Percentiles rank a stretch among this genome's conserved stretches.
These are phyloP conservation scores for Hevea brasiliensis DNA, from an alignment of 345 rosid genomes.

Conservation along the genomic window DNA sequence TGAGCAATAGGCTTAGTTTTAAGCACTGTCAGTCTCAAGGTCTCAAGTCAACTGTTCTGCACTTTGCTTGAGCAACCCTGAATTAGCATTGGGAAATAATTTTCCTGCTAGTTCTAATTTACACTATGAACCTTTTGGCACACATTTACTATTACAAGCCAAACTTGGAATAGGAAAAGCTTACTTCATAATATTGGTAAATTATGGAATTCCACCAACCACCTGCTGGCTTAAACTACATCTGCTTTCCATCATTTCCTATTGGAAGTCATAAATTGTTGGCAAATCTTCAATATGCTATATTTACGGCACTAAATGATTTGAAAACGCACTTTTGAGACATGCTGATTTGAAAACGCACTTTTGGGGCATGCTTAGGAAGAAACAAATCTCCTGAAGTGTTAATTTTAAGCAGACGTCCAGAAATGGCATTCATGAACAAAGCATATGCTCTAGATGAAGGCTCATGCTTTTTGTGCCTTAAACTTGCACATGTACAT, in stretches of 20 bases:
- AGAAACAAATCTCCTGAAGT: background rate
- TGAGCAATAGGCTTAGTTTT: background rate
- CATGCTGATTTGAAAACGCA: background rate
- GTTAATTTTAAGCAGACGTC: background rate
- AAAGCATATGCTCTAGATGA: background rate
- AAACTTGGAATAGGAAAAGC: no score
- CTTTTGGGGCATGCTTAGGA: background rate
- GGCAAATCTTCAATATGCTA: background rate
- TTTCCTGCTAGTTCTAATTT: background rate
- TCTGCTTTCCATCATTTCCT: background rate
- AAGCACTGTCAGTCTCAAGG: background rate
- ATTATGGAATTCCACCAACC: no score
- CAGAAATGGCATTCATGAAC: background rate
- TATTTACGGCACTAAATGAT: background rate
- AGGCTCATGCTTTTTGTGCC: background rate
- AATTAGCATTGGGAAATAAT: background rate
- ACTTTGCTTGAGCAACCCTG: background rate
- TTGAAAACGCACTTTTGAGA: background rate
- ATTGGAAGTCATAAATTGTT: background rate
- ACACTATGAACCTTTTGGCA: conserved; percentile 3
- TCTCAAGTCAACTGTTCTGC: background rate
- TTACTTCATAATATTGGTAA: no score
- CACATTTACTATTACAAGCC: no score
- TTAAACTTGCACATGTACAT: background rate
- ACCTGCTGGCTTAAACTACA: background rate